Conservation (phyloP, 768 basidiomycete species). For the Hydnum rufescens region DNA sequence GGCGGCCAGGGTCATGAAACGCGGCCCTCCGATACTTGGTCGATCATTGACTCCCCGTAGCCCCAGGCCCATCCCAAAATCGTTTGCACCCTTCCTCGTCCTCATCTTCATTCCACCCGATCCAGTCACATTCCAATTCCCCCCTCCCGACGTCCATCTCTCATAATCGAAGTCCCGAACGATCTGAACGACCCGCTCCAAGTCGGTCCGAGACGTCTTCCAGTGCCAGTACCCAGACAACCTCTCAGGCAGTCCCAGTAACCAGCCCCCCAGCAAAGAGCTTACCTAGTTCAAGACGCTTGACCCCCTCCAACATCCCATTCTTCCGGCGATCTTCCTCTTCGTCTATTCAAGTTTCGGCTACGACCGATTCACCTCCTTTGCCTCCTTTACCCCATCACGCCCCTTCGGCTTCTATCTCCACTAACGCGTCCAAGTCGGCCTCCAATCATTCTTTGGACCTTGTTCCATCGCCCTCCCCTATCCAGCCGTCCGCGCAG, state of each 20-base stretch:
- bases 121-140: neutral
- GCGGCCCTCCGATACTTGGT: neutral
- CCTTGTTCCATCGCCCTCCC: neutral
- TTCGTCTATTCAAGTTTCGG: conserved; percentile 21
- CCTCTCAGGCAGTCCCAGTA: neutral
- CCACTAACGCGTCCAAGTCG: conserved; percentile 6
- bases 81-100: neutral
- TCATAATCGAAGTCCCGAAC: conserved; percentile 7
- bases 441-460: neutral
- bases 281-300: conserved; percentile 34
- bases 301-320: conserved; percentile 83
- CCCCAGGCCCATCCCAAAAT: neutral
- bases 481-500: neutral
- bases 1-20: neutral
- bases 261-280: conserved; percentile 4
- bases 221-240: conserved; percentile 43
- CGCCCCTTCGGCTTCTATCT: conserved; percentile 6
- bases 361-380: conserved; percentile 29
- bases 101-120: neutral
- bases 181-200: conserved; percentile 18
- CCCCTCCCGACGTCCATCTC: neutral
- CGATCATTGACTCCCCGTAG: neutral
- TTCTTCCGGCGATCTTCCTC: conserved; percentile 88
- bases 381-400: conserved; percentile 25
- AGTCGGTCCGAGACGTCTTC: conserved; percentile 62